Base-by-base conservation (phyloP, 2,329 filamentous ascomycete species). In the Colletotrichum lini region DNA sequence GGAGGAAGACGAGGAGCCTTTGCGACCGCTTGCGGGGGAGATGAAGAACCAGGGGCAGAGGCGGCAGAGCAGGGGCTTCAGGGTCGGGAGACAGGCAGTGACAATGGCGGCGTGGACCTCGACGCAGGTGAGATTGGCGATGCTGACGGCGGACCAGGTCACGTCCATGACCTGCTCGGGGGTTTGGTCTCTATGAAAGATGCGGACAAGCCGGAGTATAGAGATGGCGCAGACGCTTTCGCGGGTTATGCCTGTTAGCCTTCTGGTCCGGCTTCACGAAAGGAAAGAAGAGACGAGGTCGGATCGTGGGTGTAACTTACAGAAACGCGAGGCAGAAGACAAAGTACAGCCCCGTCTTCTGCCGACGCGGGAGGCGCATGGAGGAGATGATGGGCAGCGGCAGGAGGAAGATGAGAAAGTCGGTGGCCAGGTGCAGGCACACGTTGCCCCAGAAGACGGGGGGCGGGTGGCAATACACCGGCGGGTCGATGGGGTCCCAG, bases 261-360 rank as follows among this genome's bases (percentile, higher is more conserved):
- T 16, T 8, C 13, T 10, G 23, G 6, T 45, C 5, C 67, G 67
- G 5, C 70, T n/a, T 30, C 12, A 21, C 18, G 2, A 15, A 35
- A 18, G 15, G 15, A 53, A 1, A 18, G 3, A 15, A 53, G 44
- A 18, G 16, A n/a, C 9, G 30, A 1, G 52, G 16, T 9, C 16
- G 67, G 35, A 65, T 47, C 35, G 74, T 70, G 3, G 57, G 59
- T 70, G 18, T 15, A 26, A 53, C 71, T 8, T 62, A 77, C 1
- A 85, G 82, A 76, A 78, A 83, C 80, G 74, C 82, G 42, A 83
- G 80, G 50, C 84, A 82, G 53, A 83, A 81, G 53, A 84, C 82
- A 6, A 85, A 75, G 35, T 71, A 65, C 2, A 77, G 47, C 0
- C 80, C 82, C 23, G 82, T 65, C 74, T 85, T 86, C 73, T 87